Percentiles rank a stretch among this genome's conserved stretches.
phyloP scores from a whole-genome alignment of 805 yeast species.

The Cyberlindnera euphorbiae region DNA sequence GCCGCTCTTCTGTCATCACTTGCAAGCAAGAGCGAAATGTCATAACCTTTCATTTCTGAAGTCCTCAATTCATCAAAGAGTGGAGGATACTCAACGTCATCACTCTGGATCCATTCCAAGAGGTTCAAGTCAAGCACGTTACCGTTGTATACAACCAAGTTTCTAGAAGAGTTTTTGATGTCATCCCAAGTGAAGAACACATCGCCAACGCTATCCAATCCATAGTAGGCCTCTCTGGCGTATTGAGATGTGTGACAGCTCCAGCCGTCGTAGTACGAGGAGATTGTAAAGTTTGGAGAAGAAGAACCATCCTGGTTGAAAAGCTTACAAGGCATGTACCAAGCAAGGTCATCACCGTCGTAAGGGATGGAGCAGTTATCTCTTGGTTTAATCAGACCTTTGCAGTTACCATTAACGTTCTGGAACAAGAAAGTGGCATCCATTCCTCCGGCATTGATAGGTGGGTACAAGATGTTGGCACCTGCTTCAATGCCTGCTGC shows the following conservation, averaged over 20 bases:
- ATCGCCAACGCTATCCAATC: slow-evolving; percentile 57
- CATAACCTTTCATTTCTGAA: slow-evolving; percentile 63
- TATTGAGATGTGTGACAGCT: slow-evolving; percentile 79
- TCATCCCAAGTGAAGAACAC: slow-evolving; percentile 91
- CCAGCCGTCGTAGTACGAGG: slow-evolving; percentile 71
- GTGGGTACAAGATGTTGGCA: slow-evolving; percentile 76
- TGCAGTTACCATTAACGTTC: slow-evolving; percentile 89
- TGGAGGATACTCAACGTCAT: slow-evolving; percentile 68
- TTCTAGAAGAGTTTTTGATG: slow-evolving; percentile 60
- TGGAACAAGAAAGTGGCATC: slow-evolving; percentile 85
- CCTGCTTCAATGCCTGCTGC: slow-evolving; percentile 75
- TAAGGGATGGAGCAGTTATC: slow-evolving; percentile 67
- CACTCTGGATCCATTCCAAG: slow-evolving; percentile 66
- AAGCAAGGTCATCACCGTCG: slow-evolving; percentile 63
- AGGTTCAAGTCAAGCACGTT: slow-evolving; percentile 78
- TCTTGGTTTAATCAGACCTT: slow-evolving; percentile 67
- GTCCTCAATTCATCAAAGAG: slow-evolving; percentile 63
- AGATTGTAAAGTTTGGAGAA: slow-evolving; percentile 52
- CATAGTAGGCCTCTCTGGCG: slow-evolving; percentile 68
- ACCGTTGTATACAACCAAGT: slow-evolving; percentile 85
- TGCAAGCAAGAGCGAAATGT: slow-evolving; percentile 67
- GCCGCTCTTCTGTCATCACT: slow-evolving; percentile 67
- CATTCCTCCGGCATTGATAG: slow-evolving; percentile 79
- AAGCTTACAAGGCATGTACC: slow-evolving; percentile 94
- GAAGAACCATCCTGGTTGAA: slow-evolving; percentile 68